Base-by-base conservation (phyloP, 768 basidiomycete genomes). In the Termitomyces sp. region DNA sequence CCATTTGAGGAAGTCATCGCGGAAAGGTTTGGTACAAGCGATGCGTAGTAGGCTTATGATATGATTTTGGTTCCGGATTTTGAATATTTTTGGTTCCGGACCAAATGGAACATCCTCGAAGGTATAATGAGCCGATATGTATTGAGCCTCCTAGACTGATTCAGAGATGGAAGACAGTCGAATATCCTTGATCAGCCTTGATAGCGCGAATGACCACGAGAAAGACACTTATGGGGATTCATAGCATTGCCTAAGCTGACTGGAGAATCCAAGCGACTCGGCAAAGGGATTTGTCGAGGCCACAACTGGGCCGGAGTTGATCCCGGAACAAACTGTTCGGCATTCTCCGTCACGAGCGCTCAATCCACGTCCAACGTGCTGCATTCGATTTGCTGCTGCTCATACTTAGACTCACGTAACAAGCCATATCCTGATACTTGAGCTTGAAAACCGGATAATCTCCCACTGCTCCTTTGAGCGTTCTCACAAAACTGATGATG, bases 1-100 rank as follows among this genome's bases (percentile, higher is more conserved):
- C 81, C 82, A 69, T 91, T 91, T 4, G 73, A 43, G 51, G 78
- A 75, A 57, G 73, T 65, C 77, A 78, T 79, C 42, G 63, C 44
- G 35, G 47, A 50, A 14, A 53, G 49, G 28, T 60, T 49, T 51
- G 37, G n/a, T 26, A 10, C 2, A 46, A n/a, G 15, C 3, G 28
- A 23, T 15, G 50, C 44, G 30, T 23, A 26, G 37, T 17, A 54
- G 38, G 41, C 42, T 62, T 62, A 57, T 48, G 23, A 42, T 28
- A 40, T 51, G 40, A 48, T 45, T 47, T 48, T 45, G 28, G 31
- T 28, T 55, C 52, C 53, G 62, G 62, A 54, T 47, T 56, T 15
- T 40, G 50, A 56, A 50, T 53, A 40, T 46, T 57, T 55, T 37
- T 60, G 55, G 42, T 56, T 51, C 60, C 61, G 64, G 54, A 50